phyloP scores from a whole-genome alignment of 1,284 basidiomycete genomes.

The Ustilago hordei region DNA sequence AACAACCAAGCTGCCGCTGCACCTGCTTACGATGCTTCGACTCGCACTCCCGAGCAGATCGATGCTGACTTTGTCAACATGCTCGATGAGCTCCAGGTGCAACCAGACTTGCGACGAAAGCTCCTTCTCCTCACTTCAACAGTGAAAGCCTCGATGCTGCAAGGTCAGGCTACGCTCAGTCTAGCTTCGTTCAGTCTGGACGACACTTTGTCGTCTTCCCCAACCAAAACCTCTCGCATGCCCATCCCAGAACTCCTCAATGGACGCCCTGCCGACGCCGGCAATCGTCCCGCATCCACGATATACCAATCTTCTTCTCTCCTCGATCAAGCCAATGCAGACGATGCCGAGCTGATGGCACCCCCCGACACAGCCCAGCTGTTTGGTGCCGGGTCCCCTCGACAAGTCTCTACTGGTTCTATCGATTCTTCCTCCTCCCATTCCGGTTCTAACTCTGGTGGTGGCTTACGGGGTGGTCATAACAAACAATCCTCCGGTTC shows the following conservation, averaged over 20 bases:
- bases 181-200: constrained; percentile 70
- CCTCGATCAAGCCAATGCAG: constrained; percentile 9
- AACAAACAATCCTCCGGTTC: constrained; percentile 17
- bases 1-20: constrained; percentile 15
- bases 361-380: constrained; percentile 46
- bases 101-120: constrained; percentile 79
- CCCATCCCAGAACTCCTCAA: constrained; percentile 48
- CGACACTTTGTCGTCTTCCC: constrained; percentile 14
- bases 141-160: constrained; percentile 89
- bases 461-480: constrained; percentile 12
- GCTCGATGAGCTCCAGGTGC: constrained; percentile 74
- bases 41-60: constrained; percentile 47
- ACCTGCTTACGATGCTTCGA: constrained; percentile 13
- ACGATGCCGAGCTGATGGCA: constrained; percentile 40
- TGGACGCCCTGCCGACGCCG: neutral
- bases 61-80: constrained; percentile 56
- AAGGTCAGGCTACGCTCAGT: constrained; percentile 80
- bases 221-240: constrained; percentile 34
- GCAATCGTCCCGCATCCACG: constrained; percentile 22
- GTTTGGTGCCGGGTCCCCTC: constrained; percentile 47
- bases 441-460: neutral
- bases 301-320: constrained; percentile 23
- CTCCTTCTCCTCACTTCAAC: constrained; percentile 80
- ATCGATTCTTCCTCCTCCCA: constrained; percentile 21
- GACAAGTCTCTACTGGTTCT: constrained; percentile 30